Percentiles rank a stretch among this genome's conserved stretches.
phyloP scores from a whole-genome alignment of 495 filamentous ascomycete genomes.

The Annulohypoxylon moriforme region DNA sequence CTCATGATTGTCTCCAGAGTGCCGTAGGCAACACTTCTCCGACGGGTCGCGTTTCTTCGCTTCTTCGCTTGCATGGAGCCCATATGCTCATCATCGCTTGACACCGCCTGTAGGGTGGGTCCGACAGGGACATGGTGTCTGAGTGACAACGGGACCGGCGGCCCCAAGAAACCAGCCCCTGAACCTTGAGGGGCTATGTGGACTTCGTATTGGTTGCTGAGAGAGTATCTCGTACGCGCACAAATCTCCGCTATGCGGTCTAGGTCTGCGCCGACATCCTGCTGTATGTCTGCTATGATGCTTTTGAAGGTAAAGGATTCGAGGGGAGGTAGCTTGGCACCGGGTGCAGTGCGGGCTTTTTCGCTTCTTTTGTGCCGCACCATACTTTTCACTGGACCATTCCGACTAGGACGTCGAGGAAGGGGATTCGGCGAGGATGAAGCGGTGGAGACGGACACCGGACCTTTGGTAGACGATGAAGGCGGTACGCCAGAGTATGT shows the following conservation, averaged over 20 bases:
- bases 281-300: slow-evolving; percentile 64
- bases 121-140: slow-evolving; percentile 45
- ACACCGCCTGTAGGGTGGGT: slow-evolving; percentile 62
- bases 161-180: slow-evolving; percentile 52
- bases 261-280: slow-evolving; percentile 59
- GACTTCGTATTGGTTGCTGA: slow-evolving; percentile 70
- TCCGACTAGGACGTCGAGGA: slow-evolving; percentile 22
- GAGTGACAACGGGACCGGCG: slow-evolving; percentile 13
- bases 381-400: slow-evolving; percentile 41
- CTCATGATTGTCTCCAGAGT: slow-evolving; percentile 69
- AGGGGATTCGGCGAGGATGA: slow-evolving; percentile 16
- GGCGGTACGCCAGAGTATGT: slow-evolving; percentile 60
- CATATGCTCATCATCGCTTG: slow-evolving; percentile 59
- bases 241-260: slow-evolving; percentile 70
- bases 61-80: slow-evolving; percentile 31
- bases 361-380: slow-evolving; percentile 48
- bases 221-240: slow-evolving; percentile 63
- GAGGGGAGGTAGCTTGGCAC: slow-evolving; percentile 59
- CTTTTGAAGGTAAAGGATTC: slow-evolving; percentile 70
- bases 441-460: slow-evolving; percentile 19
- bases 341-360: slow-evolving; percentile 24
- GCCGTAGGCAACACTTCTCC: slow-evolving; percentile 61
- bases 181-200: slow-evolving; percentile 66
- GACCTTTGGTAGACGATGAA: slow-evolving; percentile 32
- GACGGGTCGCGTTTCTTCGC: slow-evolving; percentile 48